Conservation (phyloP, 2,329 filamentous ascomycete genomes). For the Diaporthe helianthi region DNA sequence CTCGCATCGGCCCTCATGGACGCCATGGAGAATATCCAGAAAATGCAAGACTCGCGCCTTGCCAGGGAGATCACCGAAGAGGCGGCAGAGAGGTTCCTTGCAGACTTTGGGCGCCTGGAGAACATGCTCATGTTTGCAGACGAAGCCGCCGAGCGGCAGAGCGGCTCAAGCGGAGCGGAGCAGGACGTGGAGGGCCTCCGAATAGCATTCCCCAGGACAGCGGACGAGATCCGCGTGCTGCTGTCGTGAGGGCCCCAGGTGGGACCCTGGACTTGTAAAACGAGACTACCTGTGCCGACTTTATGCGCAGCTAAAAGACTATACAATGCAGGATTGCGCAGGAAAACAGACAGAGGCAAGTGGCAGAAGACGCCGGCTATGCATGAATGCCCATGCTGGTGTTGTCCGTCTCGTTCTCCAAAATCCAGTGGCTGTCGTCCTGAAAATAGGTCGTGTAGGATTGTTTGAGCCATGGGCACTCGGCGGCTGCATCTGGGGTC, state of each 20-base stretch:
- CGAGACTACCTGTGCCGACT: neutral
- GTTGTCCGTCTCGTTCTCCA: neutral
- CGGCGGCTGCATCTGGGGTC: constrained; percentile 27
- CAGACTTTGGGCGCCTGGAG: constrained; percentile 75
- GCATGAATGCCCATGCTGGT: neutral
- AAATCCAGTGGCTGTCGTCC: constrained; percentile 29
- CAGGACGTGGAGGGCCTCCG: constrained; percentile 45
- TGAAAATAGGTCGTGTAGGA: constrained; percentile 30
- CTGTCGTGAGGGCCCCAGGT: constrained; percentile 51
- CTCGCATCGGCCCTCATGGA: constrained; percentile 93
- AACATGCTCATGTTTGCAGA: constrained; percentile 55
- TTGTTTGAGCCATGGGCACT: neutral
- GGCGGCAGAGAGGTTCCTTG: constrained; percentile 83
- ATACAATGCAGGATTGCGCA: constrained; percentile 1
- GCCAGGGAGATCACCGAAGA: constrained; percentile 80
- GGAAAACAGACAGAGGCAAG: neutral
- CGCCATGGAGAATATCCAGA: constrained; percentile 80
- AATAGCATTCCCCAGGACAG: constrained; percentile 63
- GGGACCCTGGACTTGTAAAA: constrained; percentile 20
- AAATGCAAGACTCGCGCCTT: constrained; percentile 74
- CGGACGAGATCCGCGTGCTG: constrained; percentile 65
- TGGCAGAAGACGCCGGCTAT: neutral
- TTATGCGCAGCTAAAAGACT: constrained; percentile 11
- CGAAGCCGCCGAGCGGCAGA: constrained; percentile 43
- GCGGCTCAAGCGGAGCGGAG: constrained; percentile 8